These are phyloP conservation scores for Monosporascus sp. DNA, from an alignment of 2,329 filamentous ascomycete genomes.

Conservation along the genomic window DNA sequence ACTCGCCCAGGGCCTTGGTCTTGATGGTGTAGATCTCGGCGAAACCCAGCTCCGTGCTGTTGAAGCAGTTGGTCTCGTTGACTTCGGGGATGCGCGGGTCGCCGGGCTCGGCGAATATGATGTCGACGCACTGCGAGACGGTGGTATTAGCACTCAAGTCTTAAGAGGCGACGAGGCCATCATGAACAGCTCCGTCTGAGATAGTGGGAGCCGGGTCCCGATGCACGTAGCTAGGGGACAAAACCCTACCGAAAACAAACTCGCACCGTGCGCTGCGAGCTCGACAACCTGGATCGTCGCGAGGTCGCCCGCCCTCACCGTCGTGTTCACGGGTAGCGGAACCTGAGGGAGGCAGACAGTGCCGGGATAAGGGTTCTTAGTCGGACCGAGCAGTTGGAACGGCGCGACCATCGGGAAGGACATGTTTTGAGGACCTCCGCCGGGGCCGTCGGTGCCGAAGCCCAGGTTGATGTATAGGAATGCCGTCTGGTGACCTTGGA, in stretches of 20 bases:
- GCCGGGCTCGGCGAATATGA: conserved; percentile 77
- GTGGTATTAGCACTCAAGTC: too few relatives aligned
- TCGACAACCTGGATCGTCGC: conserved; percentile 74
- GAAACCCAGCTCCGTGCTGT: conserved; percentile 73
- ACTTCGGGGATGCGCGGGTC: conserved; percentile 64
- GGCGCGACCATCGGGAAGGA: conserved; percentile 74
- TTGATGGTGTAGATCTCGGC: too few relatives aligned
- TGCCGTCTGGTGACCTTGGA: conserved; percentile 77
- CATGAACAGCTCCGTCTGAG: too few relatives aligned
- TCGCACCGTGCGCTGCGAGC: conserved; percentile 64
- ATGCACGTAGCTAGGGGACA: background rate
- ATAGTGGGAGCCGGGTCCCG: too few relatives aligned
- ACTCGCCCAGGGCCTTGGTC: too few relatives aligned
- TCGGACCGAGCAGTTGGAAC: conserved; percentile 78
- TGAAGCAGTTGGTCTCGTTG: conserved; percentile 81
- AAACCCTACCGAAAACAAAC: conserved; percentile 60
- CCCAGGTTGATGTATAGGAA: conserved; percentile 90
- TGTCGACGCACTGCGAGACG: conserved; percentile 76
- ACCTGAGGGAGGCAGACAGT: conserved; percentile 88
- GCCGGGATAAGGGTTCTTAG: conserved; percentile 79
- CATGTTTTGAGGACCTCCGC: conserved; percentile 73
- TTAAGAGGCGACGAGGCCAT: too few relatives aligned
- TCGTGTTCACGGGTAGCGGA: conserved; percentile 67
- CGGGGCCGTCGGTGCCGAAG: conserved; percentile 63
- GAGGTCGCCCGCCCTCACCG: conserved; percentile 73